Conservation (phyloP, 768 basidiomycete species). For the Podaxis sp. region DNA sequence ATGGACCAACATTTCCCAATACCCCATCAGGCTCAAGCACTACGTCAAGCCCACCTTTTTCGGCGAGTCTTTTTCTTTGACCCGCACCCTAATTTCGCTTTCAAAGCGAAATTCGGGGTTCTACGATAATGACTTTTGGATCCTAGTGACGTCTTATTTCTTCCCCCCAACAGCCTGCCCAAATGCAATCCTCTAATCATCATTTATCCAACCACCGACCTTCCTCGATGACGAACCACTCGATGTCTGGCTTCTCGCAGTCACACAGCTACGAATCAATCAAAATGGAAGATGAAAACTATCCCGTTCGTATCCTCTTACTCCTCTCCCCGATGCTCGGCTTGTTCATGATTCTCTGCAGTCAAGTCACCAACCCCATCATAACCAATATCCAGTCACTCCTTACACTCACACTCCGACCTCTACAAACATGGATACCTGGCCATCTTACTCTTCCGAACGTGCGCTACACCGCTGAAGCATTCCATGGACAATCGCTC, state of each 20-base stretch:
- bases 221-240: constrained; percentile 14
- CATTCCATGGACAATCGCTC: constrained; percentile 8
- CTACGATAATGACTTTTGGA: constrained; percentile 40
- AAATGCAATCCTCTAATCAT: constrained; percentile 48
- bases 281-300: constrained; percentile 16
- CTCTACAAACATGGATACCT: constrained; percentile 47
- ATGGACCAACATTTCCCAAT: constrained; percentile 61
- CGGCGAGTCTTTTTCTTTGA: constrained; percentile 55
- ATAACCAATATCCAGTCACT: constrained; percentile 26
- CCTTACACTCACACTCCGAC: constrained; percentile 49
- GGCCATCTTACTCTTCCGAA: constrained; percentile 66
- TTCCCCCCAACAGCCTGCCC: constrained; percentile 58
- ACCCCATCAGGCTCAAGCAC: constrained; percentile 72
- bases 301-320: constrained; percentile 8
- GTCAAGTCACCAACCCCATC: constrained; percentile 32
- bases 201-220: constrained; percentile 19
- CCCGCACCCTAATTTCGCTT: constrained; percentile 25
- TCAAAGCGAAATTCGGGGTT: constrained; percentile 9
- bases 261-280: constrained; percentile 14
- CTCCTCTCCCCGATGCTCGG: background rate
- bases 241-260: constrained; percentile 11
- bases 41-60: constrained; percentile 79
- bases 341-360: constrained; percentile 15
- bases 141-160: constrained; percentile 54
- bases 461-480: constrained; percentile 58